phyloP scores from a whole-genome alignment of 2,329 filamentous ascomycete genomes.

The Thermothelomyces thermophilus region DNA sequence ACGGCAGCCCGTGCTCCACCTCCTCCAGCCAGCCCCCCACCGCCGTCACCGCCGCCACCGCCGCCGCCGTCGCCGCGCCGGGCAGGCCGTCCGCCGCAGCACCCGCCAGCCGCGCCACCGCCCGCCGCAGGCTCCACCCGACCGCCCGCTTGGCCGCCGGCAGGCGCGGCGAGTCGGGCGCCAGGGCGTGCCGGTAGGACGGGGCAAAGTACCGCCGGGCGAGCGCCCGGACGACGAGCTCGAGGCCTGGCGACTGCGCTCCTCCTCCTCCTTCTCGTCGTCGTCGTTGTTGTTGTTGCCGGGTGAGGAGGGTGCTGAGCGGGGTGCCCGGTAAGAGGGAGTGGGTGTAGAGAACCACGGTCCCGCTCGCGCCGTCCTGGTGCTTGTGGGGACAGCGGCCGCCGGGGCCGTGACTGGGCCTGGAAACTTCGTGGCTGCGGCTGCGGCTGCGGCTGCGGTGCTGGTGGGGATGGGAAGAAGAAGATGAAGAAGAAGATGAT shows the following conservation, averaged over 20 bases:
- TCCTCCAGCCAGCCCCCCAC: slow-evolving; percentile 28
- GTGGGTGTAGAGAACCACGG: slow-evolving; percentile 37
- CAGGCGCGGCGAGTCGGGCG: slow-evolving; percentile 1
- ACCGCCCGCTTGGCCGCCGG: slow-evolving; percentile 29
- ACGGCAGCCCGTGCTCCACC: slow-evolving; percentile 39
- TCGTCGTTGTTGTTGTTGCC: neutral
- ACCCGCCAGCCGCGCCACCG: slow-evolving; percentile 34
- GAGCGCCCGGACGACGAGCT: slow-evolving; percentile 30
- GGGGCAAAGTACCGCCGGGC: slow-evolving; percentile 32
- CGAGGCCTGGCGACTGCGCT: neutral
- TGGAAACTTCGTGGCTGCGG: too few relatives aligned
- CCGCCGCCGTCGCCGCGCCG: too few relatives aligned
- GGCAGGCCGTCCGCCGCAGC: too few relatives aligned
- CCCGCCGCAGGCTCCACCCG: slow-evolving; percentile 36
- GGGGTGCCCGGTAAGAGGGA: slow-evolving; percentile 37
- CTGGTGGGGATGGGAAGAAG: too few relatives aligned
- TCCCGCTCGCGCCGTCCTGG: neutral
- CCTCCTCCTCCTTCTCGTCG: slow-evolving; percentile 13
- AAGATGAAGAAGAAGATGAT: too few relatives aligned
- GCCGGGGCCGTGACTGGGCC: too few relatives aligned
- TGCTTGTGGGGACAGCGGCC: neutral
- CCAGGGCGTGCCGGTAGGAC: slow-evolving; percentile 30
- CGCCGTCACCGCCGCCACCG: slow-evolving; percentile 18
- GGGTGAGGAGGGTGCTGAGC: slow-evolving; percentile 27
- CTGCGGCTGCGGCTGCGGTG: too few relatives aligned